A percentile compares a stretch with the other conserved stretches of the same genome.
Evolutionary conservation across 192 early-diverging fungal genomes (phyloP).

Genomic region (Gonapodya sp.): DNA sequence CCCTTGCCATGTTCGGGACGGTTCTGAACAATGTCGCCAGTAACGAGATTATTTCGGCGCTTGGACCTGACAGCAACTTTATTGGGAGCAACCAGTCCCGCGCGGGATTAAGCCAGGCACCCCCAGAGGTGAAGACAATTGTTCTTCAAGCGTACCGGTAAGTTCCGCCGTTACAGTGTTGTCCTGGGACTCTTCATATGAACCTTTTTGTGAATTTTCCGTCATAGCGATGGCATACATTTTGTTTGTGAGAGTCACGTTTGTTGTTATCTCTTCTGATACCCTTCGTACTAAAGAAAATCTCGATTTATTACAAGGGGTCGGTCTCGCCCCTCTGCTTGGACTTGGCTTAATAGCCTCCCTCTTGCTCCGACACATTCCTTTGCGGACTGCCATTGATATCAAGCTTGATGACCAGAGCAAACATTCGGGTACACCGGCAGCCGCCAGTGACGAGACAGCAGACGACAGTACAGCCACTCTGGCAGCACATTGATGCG

Average conservation of each 20-base stretch:
- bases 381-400: not conserved
- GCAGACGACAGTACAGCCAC: too few relatives aligned
- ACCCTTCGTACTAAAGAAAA: too few relatives aligned
- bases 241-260: too few relatives aligned
- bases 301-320: too few relatives aligned
- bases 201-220: too few relatives aligned
- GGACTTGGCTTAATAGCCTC: not conserved
- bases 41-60: not conserved
- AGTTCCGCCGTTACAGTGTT: not conserved
- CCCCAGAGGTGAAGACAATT: not conserved
- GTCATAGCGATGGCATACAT: not conserved
- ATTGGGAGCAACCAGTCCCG: not conserved
- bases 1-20: constrained; percentile 33
- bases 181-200: too few relatives aligned
- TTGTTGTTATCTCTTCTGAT: too few relatives aligned
- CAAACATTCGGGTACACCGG: too few relatives aligned
- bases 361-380: not conserved
- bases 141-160: not conserved
- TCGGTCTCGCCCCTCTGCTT: not conserved
- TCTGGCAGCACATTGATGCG: too few relatives aligned
- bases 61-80: not conserved
- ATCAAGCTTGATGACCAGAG: not conserved
- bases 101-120: not conserved
- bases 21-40: constrained; percentile 12
- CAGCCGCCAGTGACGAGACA: too few relatives aligned